Percentiles rank a stretch among this genome's conserved stretches.
phyloP scores from a whole-genome alignment of 129 eudicot genomes.

The Sambucus nigra region DNA sequence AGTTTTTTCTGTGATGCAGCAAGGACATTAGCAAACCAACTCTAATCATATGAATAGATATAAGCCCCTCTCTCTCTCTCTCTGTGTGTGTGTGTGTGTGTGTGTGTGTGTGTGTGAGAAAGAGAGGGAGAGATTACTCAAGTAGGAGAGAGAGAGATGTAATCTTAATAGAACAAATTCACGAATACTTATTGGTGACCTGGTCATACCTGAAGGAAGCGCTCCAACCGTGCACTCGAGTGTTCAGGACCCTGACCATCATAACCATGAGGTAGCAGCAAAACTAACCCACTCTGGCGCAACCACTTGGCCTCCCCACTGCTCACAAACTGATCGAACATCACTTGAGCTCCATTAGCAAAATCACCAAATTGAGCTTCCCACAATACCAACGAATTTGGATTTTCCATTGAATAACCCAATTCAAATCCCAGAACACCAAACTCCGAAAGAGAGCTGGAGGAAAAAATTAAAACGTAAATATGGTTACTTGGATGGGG shows the following conservation, averaged over 20 bases:
- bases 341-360: slow-evolving; percentile 96
- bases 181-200: neutral
- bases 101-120: neutral
- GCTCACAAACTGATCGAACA: slow-evolving; percentile 91
- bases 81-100: neutral
- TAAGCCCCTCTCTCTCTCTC: too few relatives aligned
- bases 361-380: slow-evolving; percentile 99
- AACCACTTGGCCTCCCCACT: slow-evolving; percentile 99
- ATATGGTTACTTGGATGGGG: slow-evolving; percentile 1
- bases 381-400: slow-evolving; percentile 91
- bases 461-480: neutral
- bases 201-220: slow-evolving; percentile 75
- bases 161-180: neutral
- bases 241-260: slow-evolving; percentile 99
- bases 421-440: slow-evolving; percentile 95
- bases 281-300: slow-evolving; percentile 92
- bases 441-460: slow-evolving; percentile 97
- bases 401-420: slow-evolving; percentile 98
- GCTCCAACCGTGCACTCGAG: slow-evolving; percentile 94
- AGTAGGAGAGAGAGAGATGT: neutral
- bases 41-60: neutral
- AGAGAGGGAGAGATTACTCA: neutral
- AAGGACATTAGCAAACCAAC: too few relatives aligned
- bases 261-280: slow-evolving; percentile 94
- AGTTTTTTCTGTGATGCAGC: too few relatives aligned